Evolutionary conservation across 2,329 filamentous ascomycete species (phyloP).

Genomic region (Fusarium pseudoanthophilum): DNA sequence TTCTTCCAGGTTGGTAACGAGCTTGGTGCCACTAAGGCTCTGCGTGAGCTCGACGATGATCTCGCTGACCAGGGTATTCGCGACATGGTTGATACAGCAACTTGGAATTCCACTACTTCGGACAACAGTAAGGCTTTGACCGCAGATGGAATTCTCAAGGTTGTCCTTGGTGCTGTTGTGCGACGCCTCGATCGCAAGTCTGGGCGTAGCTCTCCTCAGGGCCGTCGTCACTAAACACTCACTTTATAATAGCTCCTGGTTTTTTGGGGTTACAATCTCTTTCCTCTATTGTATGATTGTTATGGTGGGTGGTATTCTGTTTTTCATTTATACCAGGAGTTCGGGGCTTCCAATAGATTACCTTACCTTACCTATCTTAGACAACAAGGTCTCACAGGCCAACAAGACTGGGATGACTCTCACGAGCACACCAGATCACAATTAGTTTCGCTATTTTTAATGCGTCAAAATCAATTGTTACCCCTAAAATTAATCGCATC

Average conservation of each 20-base stretch:
- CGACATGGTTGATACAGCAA: conserved; percentile 93
- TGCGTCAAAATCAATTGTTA: conserved; percentile 13
- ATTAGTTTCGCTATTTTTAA: neutral
- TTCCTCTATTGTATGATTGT: conserved; percentile 4
- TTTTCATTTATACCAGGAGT: conserved; percentile 26
- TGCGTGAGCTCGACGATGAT: conserved; percentile 80
- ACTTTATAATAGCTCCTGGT: neutral
- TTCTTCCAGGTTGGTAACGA: conserved; percentile 95
- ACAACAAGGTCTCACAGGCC: neutral
- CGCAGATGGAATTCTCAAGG: conserved; percentile 80
- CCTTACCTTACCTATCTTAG: neutral
- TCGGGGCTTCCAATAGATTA: neutral
- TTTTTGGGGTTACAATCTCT: neutral
- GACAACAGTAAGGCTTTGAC: conserved; percentile 61
- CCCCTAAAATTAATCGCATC: conserved; percentile 11
- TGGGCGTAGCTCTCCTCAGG: conserved; percentile 23
- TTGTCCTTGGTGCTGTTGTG: conserved; percentile 81
- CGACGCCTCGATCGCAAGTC: conserved; percentile 50
- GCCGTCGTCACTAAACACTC: conserved; percentile 7
- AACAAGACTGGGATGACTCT: neutral
- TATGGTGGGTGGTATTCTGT: neutral
- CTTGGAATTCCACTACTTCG: conserved; percentile 68
- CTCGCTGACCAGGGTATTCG: conserved; percentile 68
- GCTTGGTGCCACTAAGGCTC: conserved; percentile 67
- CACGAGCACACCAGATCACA: conserved; percentile 8